Percentiles rank a stretch among this genome's conserved stretches.
These are phyloP conservation scores for Penicillium sp. DNA, from an alignment of 2,329 filamentous ascomycete genomes.

Conservation along the genomic window DNA sequence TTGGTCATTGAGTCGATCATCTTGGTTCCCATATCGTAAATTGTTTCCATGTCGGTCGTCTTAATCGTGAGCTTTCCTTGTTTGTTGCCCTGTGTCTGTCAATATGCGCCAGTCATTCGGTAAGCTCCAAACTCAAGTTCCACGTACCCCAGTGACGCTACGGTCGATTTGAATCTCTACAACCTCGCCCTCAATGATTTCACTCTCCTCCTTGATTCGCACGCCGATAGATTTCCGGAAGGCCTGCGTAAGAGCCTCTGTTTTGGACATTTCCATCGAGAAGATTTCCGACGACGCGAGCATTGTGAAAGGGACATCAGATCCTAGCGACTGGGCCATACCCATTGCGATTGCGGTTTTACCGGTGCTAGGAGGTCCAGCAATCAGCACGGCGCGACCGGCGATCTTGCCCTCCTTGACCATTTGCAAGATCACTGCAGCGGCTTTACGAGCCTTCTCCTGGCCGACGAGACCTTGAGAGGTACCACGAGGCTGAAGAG, in stretches of 20 bases:
- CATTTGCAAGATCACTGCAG: slow-evolving; percentile 96
- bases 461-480: slow-evolving; percentile 96
- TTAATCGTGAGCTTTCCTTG: slow-evolving; percentile 99
- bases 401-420: slow-evolving; percentile 99
- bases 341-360: slow-evolving; percentile 99
- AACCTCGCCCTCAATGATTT: slow-evolving; percentile 98
- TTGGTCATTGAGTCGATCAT: slow-evolving; percentile 99
- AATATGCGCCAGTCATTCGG: slow-evolving; percentile 3
- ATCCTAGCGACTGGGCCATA: slow-evolving; percentile 92
- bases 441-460: slow-evolving; percentile 93
- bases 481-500: slow-evolving; percentile 78
- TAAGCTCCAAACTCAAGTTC: neutral
- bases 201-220: slow-evolving; percentile 97
- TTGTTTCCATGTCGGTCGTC: slow-evolving; percentile 99
- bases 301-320: slow-evolving; percentile 95
- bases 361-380: slow-evolving; percentile 92
- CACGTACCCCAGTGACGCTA: slow-evolving; percentile 80
- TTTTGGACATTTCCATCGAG: slow-evolving; percentile 99
- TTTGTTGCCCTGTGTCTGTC: slow-evolving; percentile 72
- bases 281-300: slow-evolving; percentile 97
- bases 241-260: slow-evolving; percentile 95
- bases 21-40: slow-evolving; percentile 99
- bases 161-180: slow-evolving; percentile 98
- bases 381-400: slow-evolving; percentile 89
- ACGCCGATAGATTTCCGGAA: slow-evolving; percentile 98